Conservation (phyloP, 179 eudicot species). For the Actinidia arguta region DNA sequence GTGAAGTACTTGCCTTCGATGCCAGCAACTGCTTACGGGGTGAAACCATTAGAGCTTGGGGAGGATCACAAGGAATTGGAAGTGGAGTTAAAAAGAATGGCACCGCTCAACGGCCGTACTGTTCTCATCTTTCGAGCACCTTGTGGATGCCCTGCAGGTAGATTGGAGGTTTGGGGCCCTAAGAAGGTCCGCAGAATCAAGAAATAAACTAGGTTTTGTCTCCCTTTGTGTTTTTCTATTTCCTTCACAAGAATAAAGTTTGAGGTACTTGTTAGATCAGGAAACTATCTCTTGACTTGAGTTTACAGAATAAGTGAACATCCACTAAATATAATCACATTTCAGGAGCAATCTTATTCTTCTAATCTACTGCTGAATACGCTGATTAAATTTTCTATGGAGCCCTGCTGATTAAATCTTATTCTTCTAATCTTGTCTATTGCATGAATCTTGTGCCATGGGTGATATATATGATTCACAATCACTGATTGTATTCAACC, state of each 20-base stretch:
- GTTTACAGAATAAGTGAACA: constrained; percentile 25
- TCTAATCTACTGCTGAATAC: not conserved
- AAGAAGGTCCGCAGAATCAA: constrained; percentile 46
- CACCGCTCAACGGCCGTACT: constrained; percentile 49
- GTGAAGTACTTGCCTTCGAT: constrained; percentile 35
- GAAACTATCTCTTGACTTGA: constrained; percentile 1
- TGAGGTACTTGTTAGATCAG: constrained; percentile 13
- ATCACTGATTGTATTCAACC: not conserved
- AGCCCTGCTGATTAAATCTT: not conserved
- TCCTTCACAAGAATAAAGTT: constrained; percentile 21
- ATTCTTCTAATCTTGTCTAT: not conserved
- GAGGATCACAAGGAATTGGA: constrained; percentile 49
- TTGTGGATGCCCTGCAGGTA: constrained; percentile 51
- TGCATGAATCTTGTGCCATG: not conserved
- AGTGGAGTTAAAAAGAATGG: constrained; percentile 52
- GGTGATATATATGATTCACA: not conserved
- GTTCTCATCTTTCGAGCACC: constrained; percentile 52
- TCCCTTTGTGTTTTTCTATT: not conserved
- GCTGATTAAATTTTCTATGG: not conserved
- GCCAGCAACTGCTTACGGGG: constrained; percentile 11
- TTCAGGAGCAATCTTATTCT: constrained; percentile 9
- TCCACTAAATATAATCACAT: constrained; percentile 1
- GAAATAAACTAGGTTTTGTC: constrained; percentile 26
- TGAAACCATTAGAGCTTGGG: constrained; percentile 45
- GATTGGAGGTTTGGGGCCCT: constrained; percentile 57